Evolutionary conservation across 768 basidiomycete genomes (phyloP).

Genomic region (Termitomyces sp.): DNA sequence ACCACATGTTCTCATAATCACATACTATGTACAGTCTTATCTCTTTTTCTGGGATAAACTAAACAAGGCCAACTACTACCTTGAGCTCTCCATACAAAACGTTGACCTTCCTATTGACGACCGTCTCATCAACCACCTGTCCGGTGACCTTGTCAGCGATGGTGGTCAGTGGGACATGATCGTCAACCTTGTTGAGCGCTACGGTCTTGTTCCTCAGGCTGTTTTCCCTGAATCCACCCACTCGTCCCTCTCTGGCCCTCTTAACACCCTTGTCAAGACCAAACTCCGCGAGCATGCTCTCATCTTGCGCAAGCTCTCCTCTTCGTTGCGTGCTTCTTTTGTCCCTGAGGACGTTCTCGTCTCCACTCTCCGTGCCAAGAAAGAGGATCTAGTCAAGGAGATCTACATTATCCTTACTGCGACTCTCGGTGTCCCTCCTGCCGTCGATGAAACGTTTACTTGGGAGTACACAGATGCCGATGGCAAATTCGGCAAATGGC

Average conservation of each 20-base stretch:
- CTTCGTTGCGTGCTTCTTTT: slow-evolving; percentile 48
- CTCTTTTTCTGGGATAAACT: slow-evolving; percentile 97
- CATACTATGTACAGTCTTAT: slow-evolving; percentile 54
- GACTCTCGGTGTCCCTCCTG: slow-evolving; percentile 84
- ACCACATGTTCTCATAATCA: slow-evolving; percentile 3
- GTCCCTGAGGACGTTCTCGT: slow-evolving; percentile 47
- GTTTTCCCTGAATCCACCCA: slow-evolving; percentile 84
- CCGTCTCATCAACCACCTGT: slow-evolving; percentile 76
- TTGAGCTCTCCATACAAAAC: slow-evolving; percentile 83
- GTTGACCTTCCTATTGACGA: slow-evolving; percentile 79
- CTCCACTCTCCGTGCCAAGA: slow-evolving; percentile 70
- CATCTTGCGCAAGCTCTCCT: slow-evolving; percentile 65
- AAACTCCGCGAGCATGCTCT: slow-evolving; percentile 92
- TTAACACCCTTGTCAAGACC: slow-evolving; percentile 81
- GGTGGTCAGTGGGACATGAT: slow-evolving; percentile 97
- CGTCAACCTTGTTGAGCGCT: slow-evolving; percentile 57
- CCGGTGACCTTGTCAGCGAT: slow-evolving; percentile 78
- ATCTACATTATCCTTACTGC: slow-evolving; percentile 83
- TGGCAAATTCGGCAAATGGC: slow-evolving; percentile 72
- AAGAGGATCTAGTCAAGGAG: slow-evolving; percentile 82
- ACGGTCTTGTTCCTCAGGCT: slow-evolving; percentile 84
- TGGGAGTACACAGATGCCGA: slow-evolving; percentile 91
- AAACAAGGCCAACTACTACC: slow-evolving; percentile 90
- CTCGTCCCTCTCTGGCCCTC: slow-evolving; percentile 67
- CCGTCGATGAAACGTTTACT: slow-evolving; percentile 64